Evolutionary conservation across 2,329 filamentous ascomycete genomes (phyloP).

Genomic region (Trichoderma sp.): DNA sequence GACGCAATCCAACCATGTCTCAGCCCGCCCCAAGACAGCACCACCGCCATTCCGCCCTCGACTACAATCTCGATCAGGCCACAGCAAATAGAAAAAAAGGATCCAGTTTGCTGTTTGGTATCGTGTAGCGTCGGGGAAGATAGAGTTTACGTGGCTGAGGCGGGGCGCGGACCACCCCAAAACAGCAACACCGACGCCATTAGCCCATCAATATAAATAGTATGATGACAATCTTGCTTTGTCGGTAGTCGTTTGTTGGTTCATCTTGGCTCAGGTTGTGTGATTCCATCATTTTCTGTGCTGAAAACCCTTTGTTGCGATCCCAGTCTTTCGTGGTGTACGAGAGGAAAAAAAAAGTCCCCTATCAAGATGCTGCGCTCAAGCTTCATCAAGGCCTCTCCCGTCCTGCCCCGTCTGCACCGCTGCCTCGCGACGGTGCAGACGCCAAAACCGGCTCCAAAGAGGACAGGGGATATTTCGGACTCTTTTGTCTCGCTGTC

Average conservation of each 20-base stretch:
- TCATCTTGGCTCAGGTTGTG: not conserved
- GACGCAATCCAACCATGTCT: not conserved
- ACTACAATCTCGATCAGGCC: not conserved
- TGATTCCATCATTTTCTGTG: not conserved
- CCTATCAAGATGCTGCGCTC: conserved; percentile 21
- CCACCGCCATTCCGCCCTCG: not conserved
- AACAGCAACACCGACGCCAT: conserved; percentile 16
- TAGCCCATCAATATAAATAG: not conserved
- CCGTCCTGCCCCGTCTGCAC: conserved; percentile 7
- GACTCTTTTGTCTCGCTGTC: conserved; percentile 61
- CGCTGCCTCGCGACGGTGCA: conserved; percentile 16
- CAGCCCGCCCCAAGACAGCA: not conserved
- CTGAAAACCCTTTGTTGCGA: not conserved
- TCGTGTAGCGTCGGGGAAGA: not conserved
- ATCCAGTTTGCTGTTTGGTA: not conserved
- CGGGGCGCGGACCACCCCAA: conserved; percentile 22
- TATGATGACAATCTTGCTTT: not conserved
- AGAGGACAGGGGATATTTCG: conserved; percentile 61
- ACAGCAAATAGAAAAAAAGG: not conserved
- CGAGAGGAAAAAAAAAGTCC: not conserved
- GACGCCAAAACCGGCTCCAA: conserved; percentile 29
- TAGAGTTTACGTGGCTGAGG: conserved; percentile 12
- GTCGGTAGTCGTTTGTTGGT: not conserved
- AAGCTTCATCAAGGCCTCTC: conserved; percentile 16
- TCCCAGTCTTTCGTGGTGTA: no score